Base-by-base conservation (phyloP, 140 eudicot genomes). In the Senecio squalidus region DNA sequence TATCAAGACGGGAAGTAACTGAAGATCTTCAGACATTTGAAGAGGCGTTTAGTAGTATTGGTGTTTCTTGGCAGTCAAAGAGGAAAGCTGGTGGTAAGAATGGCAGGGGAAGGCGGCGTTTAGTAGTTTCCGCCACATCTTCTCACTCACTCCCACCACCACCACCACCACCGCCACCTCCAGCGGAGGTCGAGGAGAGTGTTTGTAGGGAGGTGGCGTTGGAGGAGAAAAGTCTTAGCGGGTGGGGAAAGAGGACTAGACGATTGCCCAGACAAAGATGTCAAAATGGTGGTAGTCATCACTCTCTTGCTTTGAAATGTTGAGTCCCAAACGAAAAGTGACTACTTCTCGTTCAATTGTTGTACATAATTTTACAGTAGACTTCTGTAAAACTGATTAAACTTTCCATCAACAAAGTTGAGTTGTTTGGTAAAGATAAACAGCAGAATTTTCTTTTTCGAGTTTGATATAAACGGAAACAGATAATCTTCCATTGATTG, bases 201-300 rank as follows among this genome's bases (percentile, higher is more conserved):
- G 58, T 54, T 29, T 48, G 70, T 53, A 67, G 64, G 41, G 85
- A 71, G 60, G 40, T 58, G 55, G 67, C 59, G 6, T 44, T 69
- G 14, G 77, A 71, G 66, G 83, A 67, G 54, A 77, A 71, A 43
- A 60, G 77, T 43, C 73, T 88, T 47, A 65, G 79, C 10, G 86
- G 94, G 11, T 88, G 96, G 96, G 96, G 94, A 11, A 88, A 80
- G 78, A 73, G 80, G 76, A 87, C 94, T 15, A 53, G 94, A 65
- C 94, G 96, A 3, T 52, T 81, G 62, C 94, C 89, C 0, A 65
- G 96, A 55, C 90, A 84, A 68, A 73, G 94, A 54, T 75, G 83
- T 60, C 62, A 71, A 41, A 73, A 27, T 57, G 55, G 26, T 31
- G 52, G 58, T 17, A 69, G 45, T 69, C 74, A 55, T 31, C 76